Evolutionary conservation across 257 asterid species (phyloP).

Genomic region (Handroanthus guayacan): DNA sequence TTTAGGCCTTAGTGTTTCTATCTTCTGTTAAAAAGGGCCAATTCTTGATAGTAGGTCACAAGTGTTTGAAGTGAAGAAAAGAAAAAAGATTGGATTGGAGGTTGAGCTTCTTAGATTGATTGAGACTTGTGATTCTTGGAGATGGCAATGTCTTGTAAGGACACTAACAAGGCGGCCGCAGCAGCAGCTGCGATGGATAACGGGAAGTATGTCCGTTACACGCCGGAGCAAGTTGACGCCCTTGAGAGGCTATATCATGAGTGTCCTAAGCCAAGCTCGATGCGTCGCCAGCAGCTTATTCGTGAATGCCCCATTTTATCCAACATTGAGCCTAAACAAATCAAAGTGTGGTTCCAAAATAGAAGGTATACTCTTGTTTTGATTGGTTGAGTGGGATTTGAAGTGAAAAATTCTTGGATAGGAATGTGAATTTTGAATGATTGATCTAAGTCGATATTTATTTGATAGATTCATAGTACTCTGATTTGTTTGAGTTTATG

Average conservation of each 20-base stretch:
- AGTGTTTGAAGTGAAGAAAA: constrained; percentile 34
- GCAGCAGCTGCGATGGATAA: constrained; percentile 58
- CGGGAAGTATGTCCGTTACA: constrained; percentile 85
- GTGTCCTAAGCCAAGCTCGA: constrained; percentile 88
- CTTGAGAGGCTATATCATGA: constrained; percentile 90
- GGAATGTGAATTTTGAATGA: too few relatives aligned
- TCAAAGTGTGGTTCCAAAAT: constrained; percentile 96
- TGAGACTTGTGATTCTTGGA: constrained; percentile 34
- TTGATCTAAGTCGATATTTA: constrained; percentile 5
- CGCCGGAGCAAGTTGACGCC: constrained; percentile 93
- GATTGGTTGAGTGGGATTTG: background rate
- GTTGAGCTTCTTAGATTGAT: constrained; percentile 1
- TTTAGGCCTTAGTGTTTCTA: constrained; percentile 30
- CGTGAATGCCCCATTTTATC: constrained; percentile 90
- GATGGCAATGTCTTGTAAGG: constrained; percentile 82
- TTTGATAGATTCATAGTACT: background rate
- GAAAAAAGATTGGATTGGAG: background rate
- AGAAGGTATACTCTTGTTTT: constrained; percentile 57
- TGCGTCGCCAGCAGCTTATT: constrained; percentile 89
- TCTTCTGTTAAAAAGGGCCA: constrained; percentile 18
- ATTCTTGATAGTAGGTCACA: constrained; percentile 20
- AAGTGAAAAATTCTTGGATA: background rate
- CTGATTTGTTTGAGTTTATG: background rate
- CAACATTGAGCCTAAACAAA: constrained; percentile 85
- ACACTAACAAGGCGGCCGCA: constrained; percentile 52